Percentiles rank a stretch among this genome's conserved stretches.
Conservation (phyloP, 148 eudicot species). For the Rhododendron kiyosumense region DNA sequence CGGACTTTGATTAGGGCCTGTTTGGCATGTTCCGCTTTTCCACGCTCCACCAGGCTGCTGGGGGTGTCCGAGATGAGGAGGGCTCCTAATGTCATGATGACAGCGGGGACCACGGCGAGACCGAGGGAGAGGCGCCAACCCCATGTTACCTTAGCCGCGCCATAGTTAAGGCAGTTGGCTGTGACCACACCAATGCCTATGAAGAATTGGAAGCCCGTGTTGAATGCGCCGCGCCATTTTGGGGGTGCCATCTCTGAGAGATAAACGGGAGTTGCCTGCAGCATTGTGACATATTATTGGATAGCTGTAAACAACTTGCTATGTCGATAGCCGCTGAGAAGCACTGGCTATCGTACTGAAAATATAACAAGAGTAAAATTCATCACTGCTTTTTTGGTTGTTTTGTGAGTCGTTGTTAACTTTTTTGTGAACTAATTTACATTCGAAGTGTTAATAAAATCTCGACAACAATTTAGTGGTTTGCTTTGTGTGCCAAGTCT, state of each 20-base stretch:
- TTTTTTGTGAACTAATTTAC: no score
- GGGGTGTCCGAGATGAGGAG: conserved; percentile 43
- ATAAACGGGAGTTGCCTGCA: conserved; percentile 41
- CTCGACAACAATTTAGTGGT: no score
- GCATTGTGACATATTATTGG: neutral
- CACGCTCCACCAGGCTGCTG: conserved; percentile 44
- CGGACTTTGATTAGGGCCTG: conserved; percentile 25
- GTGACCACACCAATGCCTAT: conserved; percentile 36
- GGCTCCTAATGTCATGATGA: conserved; percentile 34
- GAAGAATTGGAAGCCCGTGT: conserved; percentile 47
- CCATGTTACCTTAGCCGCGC: conserved; percentile 14
- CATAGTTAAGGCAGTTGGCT: conserved; percentile 33
- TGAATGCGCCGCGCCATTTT: conserved; percentile 48
- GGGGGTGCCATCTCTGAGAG: conserved; percentile 48
- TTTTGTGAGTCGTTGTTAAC: no score
- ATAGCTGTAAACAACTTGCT: neutral
- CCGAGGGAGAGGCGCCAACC: conserved; percentile 54
- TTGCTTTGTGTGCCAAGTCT: no score
- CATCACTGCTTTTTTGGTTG: no score
- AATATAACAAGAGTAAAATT: no score
- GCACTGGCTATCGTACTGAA: neutral
- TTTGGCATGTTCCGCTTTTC: conserved; percentile 30
- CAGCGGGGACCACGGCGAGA: conserved; percentile 32
- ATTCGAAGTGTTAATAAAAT: no score
- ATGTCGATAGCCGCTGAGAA: neutral